phyloP scores from a whole-genome alignment of 495 filamentous ascomycete genomes.

The Aspergillus biplanus region DNA sequence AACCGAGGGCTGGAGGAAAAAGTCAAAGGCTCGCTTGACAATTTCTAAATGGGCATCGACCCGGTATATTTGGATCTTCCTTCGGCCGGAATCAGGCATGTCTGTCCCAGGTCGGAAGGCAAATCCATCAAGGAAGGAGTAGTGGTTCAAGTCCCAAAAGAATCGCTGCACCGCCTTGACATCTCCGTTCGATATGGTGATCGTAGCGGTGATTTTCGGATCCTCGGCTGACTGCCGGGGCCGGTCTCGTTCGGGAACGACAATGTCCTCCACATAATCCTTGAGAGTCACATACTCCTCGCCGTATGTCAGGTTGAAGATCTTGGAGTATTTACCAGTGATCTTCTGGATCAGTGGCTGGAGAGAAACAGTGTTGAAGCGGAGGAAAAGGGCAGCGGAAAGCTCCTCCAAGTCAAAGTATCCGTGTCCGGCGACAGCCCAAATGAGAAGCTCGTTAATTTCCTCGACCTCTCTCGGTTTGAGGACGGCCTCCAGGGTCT shows the following conservation, averaged over 20 bases:
- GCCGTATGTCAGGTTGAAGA: conserved; percentile 18
- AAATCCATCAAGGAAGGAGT: conserved; percentile 21
- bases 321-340: conserved; percentile 28
- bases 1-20: conserved; percentile 12
- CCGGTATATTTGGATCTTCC: conserved; percentile 26
- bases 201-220: conserved; percentile 28
- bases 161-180: conserved; percentile 27
- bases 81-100: background rate
- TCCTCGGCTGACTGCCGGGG: conserved; percentile 25
- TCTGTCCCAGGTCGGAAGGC: conserved; percentile 4
- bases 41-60: conserved; percentile 28
- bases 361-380: conserved; percentile 24
- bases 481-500: conserved; percentile 24
- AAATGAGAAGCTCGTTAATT: conserved; percentile 32
- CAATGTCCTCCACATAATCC: conserved; percentile 20
- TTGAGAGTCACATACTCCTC: conserved; percentile 9
- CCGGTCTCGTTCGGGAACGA: conserved; percentile 21
- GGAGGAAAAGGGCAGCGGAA: conserved; percentile 25
- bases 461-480: conserved; percentile 30
- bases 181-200: conserved; percentile 30
- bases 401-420: conserved; percentile 20
- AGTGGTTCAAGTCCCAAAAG: conserved; percentile 26
- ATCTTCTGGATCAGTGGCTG: conserved; percentile 27
- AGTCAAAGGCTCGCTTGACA: conserved; percentile 25
- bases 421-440: conserved; percentile 24